These are phyloP conservation scores for Pyrenochaeta sp. DNA, from an alignment of 2,329 filamentous ascomycete genomes.

Conservation along the genomic window DNA sequence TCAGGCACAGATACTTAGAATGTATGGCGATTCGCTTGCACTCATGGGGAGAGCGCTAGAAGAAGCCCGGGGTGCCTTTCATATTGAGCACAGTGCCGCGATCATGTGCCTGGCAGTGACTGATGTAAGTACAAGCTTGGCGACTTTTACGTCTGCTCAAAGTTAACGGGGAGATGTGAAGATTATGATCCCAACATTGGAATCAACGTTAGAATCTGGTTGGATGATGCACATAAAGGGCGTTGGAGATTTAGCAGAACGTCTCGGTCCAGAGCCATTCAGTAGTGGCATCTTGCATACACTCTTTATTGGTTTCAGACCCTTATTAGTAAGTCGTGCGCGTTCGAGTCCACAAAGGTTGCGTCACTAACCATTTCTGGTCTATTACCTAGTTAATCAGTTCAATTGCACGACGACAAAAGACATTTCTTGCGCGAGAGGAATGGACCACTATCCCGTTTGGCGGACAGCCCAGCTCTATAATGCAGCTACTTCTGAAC, in stretches of 20 bases:
- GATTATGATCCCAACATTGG: slow-evolving; percentile 6
- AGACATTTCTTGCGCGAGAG: slow-evolving; percentile 9
- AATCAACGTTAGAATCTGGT: slow-evolving; percentile 5
- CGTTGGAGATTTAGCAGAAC: slow-evolving; percentile 7
- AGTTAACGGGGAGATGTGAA: not conserved
- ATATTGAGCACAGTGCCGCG: slow-evolving; percentile 5
- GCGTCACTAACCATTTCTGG: slow-evolving; percentile 2
- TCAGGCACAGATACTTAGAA: slow-evolving; percentile 4
- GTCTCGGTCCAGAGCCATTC: slow-evolving; percentile 8
- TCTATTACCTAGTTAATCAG: slow-evolving; percentile 5
- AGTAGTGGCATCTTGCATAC: slow-evolving; percentile 7
- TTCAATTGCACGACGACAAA: slow-evolving; percentile 2
- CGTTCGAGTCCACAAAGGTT: not conserved
- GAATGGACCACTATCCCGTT: slow-evolving; percentile 9
- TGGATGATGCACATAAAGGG: slow-evolving; percentile 11
- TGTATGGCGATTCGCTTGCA: slow-evolving; percentile 8
- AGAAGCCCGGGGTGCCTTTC: slow-evolving; percentile 3
- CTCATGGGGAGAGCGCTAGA: slow-evolving; percentile 4
- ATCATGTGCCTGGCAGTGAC: slow-evolving; percentile 14
- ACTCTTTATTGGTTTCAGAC: slow-evolving; percentile 11
- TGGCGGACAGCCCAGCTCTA: slow-evolving; percentile 1
- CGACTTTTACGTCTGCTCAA: not conserved
- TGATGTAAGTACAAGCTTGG: slow-evolving; percentile 4
- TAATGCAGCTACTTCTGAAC: slow-evolving; percentile 10
- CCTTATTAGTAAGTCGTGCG: slow-evolving; percentile 7